A percentile compares a stretch with the other conserved stretches of the same genome.
Conservation (phyloP, 192 early-diverging fungal species). For the Podila verticillata region DNA sequence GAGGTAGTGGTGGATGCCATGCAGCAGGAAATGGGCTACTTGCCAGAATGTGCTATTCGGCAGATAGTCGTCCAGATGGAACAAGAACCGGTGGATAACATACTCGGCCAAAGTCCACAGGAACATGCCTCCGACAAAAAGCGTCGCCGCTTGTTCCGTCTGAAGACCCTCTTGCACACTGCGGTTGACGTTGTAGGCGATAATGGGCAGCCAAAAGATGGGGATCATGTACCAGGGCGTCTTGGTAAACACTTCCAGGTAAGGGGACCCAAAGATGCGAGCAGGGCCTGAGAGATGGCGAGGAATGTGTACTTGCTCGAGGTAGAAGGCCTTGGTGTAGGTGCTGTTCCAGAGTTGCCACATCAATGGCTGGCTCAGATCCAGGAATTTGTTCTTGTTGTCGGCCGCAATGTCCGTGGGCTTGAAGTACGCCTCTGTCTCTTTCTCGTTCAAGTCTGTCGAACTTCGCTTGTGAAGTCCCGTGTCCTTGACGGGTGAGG, state of each 20-base stretch:
- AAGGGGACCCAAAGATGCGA: conserved; percentile 82
- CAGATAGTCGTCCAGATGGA: conserved; percentile 89
- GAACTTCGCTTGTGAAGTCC: too few relatives aligned
- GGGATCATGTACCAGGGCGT: conserved; percentile 96
- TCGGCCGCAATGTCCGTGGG: conserved; percentile 59
- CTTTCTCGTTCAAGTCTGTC: not conserved
- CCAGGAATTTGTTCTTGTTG: conserved; percentile 80
- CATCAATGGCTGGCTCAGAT: conserved; percentile 82
- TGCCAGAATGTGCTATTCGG: conserved; percentile 85
- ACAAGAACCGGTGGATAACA: conserved; percentile 90
- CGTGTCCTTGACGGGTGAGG: not conserved
- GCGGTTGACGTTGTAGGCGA: conserved; percentile 56
- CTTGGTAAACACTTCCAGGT: conserved; percentile 87
- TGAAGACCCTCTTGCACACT: conserved; percentile 49
- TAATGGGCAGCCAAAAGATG: conserved; percentile 86
- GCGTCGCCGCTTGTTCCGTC: conserved; percentile 46
- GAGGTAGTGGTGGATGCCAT: conserved; percentile 96
- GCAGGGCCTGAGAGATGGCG: conserved; percentile 81
- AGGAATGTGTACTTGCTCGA: conserved; percentile 92
- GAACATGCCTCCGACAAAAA: conserved; percentile 73
- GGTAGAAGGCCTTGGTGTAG: conserved; percentile 86
- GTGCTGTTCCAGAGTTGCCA: conserved; percentile 78
- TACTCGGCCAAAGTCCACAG: conserved; percentile 94
- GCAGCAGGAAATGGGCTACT: conserved; percentile 85
- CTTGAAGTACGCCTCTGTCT: conserved; percentile 39